phyloP scores from a whole-genome alignment of 345 rosid species.

The Eucalyptus tenuipes region DNA sequence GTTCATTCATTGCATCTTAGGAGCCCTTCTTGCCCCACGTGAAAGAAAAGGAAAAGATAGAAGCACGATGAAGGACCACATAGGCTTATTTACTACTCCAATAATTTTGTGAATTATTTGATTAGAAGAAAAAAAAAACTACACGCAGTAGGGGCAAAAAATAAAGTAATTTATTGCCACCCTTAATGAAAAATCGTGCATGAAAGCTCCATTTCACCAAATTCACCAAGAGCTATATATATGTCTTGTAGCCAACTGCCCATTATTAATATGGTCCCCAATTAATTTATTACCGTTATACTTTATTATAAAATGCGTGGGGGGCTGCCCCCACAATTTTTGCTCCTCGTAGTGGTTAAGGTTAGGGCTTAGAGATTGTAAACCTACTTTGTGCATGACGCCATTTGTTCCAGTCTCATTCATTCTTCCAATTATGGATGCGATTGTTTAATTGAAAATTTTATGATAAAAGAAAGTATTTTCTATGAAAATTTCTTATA shows the following conservation, averaged over 20 bases:
- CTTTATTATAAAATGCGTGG: not conserved
- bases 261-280: not conserved
- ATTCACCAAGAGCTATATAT: not conserved
- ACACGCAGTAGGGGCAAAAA: not conserved
- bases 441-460: accelerated
- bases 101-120: not conserved
- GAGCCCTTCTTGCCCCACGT: not conserved
- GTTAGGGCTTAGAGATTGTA: not conserved
- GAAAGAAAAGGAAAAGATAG: not conserved
- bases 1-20: not conserved
- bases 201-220: not conserved
- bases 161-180: not conserved
- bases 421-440: not conserved
- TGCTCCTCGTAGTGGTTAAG: not conserved
- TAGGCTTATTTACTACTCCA: not conserved
- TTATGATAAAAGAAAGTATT: not conserved
- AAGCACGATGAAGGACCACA: not conserved
- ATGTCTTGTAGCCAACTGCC: not conserved
- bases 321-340: not conserved
- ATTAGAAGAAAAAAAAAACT: not conserved
- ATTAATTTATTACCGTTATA: not conserved
- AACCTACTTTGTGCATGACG: not conserved
- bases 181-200: not conserved
- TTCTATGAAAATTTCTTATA: accelerated
- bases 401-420: not conserved